These are phyloP conservation scores for Acanthamoeba lenticulata DNA, from an alignment of 208 protist species.

Conservation along the genomic window DNA sequence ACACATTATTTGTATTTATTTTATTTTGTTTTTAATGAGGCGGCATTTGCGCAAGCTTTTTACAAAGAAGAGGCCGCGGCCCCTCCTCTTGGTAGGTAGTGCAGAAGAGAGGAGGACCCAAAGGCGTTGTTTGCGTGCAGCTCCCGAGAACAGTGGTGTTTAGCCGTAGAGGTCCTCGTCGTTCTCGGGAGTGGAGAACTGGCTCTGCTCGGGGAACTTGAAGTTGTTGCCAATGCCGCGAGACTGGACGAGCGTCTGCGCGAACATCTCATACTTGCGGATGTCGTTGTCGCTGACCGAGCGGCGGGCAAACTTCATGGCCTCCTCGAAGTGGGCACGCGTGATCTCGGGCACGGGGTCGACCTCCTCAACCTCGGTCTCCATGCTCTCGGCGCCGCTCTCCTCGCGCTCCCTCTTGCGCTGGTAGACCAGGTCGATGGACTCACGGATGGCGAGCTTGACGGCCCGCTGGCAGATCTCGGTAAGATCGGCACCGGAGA, in stretches of 20 bases:
- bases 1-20: too few species aligned
- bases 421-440: constrained; percentile 88
- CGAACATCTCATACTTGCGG: constrained; percentile 93
- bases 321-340: constrained; percentile 89
- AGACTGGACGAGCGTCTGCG: constrained; percentile 87
- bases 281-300: constrained; percentile 92
- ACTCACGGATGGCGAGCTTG: constrained; percentile 93
- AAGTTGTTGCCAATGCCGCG: constrained; percentile 85
- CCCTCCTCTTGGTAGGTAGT: too few species aligned
- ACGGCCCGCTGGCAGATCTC: constrained; percentile 93
- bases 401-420: constrained; percentile 75
- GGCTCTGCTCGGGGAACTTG: constrained; percentile 82
- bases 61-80: too few species aligned
- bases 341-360: constrained; percentile 89
- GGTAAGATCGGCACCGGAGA: constrained; percentile 99
- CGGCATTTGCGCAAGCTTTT: too few species aligned
- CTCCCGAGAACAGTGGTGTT: neutral
- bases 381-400: constrained; percentile 77
- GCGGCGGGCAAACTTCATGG: constrained; percentile 88
- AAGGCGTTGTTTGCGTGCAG: neutral
- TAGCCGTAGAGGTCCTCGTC: constrained; percentile 80
- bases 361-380: constrained; percentile 77
- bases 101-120: too few species aligned
- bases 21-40: too few species aligned
- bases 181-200: constrained; percentile 68